Conservation (phyloP, 2,329 filamentous ascomycete genomes). For the Colletotrichum liriopes region DNA sequence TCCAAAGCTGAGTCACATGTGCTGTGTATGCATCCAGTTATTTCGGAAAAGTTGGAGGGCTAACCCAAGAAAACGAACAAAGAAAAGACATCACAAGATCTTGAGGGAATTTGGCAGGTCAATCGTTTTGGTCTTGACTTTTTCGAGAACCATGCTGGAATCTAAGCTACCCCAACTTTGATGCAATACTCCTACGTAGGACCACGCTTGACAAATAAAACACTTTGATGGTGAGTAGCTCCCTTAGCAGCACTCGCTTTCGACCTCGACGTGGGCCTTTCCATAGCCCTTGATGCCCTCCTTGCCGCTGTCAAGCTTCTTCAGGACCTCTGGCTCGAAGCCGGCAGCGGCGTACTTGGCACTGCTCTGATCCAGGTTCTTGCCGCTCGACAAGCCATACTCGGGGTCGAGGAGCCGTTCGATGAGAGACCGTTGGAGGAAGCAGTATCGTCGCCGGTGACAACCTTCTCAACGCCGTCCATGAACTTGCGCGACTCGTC, state of each 20-base stretch:
- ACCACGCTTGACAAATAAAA: not conserved
- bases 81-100: not conserved
- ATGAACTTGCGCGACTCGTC: not conserved
- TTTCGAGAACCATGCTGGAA: not conserved
- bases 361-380: conserved; percentile 12
- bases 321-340: not conserved
- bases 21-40: too few relatives aligned
- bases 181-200: not conserved
- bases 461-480: conserved; percentile 12
- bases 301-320: conserved; percentile 15
- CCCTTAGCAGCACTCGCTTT: conserved; percentile 4
- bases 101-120: not conserved
- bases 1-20: too few relatives aligned
- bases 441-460: conserved; percentile 12
- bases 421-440: conserved; percentile 4
- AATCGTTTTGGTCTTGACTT: not conserved
- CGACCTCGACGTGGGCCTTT: conserved; percentile 16
- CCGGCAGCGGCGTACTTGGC: conserved; percentile 11
- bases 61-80: too few relatives aligned
- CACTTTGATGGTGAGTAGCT: not conserved
- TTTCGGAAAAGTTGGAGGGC: too few relatives aligned
- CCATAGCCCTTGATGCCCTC: not conserved
- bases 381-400: conserved; percentile 31
- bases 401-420: conserved; percentile 16
- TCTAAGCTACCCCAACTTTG: not conserved